Evolutionary conservation across 2,329 filamentous ascomycete species (phyloP), one percentile per base, ranked within the genome.

Genomic region (Colletotrichum sp.): DNA sequence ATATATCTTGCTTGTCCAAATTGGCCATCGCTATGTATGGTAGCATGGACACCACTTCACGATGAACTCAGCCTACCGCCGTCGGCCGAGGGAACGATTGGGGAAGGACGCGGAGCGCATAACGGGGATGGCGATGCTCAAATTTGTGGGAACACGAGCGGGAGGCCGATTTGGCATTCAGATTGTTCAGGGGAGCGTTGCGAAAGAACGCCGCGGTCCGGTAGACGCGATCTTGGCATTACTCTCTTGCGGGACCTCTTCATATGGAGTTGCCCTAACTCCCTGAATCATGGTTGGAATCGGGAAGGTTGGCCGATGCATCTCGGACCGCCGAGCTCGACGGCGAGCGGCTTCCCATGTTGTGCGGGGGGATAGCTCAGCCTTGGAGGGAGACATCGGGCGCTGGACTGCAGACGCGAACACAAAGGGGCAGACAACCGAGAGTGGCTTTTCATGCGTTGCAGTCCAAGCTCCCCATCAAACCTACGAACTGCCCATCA

Each of bases 191-290:
- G 28, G 55, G 21, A 71, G 34, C 66, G 67, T 59, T 59, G 66
- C 59, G 28, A 16, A 49, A 39, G 24, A n/a, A 68, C 9, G n/a
- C 6, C 8, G 30, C 65, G 49, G 26, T 28, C 49, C 55, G 36
- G 62, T 57, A 49, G 62, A 65, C 68, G 68, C 52, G 52, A 71
- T 55, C 68, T 75, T 71, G 72, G 68, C 68, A 67, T 62, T 15
- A 16, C 21, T 52, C 18, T 63, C 12, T 49, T 44, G 62, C 68
- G 16, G 62, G 24, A 52, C 18, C 24, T 13, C 62, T 34, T 63
- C 28, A 57, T 36, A 49, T 39, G 36, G 62, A 16, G 63, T 63
- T 75, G 30, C 21, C 34, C 52, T 71, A 32, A 10, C 12, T 52
- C 44, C 44, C 44, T 44, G n/a, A n/a, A 21, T 28, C 44, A 49